phyloP scores from a whole-genome alignment of 192 early-diverging fungal genomes.

The Piromyces finnis region DNA sequence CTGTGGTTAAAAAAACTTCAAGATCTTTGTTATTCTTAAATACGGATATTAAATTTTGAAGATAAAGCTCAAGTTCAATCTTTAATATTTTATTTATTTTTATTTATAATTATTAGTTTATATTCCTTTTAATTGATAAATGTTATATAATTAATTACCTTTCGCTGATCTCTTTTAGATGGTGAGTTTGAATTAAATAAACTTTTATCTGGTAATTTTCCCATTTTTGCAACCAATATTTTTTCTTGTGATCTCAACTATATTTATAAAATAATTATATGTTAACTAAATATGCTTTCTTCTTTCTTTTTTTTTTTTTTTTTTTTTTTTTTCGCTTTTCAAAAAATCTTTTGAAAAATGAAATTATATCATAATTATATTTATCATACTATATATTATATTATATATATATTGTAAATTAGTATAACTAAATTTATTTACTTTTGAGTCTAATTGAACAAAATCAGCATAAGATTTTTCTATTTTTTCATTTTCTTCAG shows the following conservation, averaged over 20 bases:
- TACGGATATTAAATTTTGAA: slow-evolving; percentile 48
- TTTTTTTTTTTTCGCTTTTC: too few relatives aligned
- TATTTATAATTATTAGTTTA: not conserved
- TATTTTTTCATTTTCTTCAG: not conserved
- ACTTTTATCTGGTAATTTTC: slow-evolving; percentile 66
- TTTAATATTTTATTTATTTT: not conserved
- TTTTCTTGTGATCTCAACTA: not conserved
- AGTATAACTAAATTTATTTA: too few relatives aligned
- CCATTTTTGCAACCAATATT: slow-evolving; percentile 23
- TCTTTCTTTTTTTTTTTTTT: too few relatives aligned
- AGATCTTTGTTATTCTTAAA: slow-evolving; percentile 19
- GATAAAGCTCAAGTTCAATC: slow-evolving; percentile 62
- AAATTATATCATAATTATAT: too few relatives aligned
- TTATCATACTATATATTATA: too few relatives aligned
- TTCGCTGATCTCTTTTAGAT: slow-evolving; percentile 71
- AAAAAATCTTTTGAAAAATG: too few relatives aligned
- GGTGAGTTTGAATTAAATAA: slow-evolving; percentile 66
- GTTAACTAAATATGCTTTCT: too few relatives aligned
- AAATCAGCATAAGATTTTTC: not conserved
- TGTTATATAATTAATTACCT: slow-evolving; percentile 28
- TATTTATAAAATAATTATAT: too few relatives aligned
- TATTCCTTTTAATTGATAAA: not conserved
- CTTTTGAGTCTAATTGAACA: not conserved
- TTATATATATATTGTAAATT: too few relatives aligned
- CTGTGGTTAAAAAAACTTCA: slow-evolving; percentile 54